Evolutionary conservation across 345 rosid genomes (phyloP).

Genomic region (Rhodamnia argentea): DNA sequence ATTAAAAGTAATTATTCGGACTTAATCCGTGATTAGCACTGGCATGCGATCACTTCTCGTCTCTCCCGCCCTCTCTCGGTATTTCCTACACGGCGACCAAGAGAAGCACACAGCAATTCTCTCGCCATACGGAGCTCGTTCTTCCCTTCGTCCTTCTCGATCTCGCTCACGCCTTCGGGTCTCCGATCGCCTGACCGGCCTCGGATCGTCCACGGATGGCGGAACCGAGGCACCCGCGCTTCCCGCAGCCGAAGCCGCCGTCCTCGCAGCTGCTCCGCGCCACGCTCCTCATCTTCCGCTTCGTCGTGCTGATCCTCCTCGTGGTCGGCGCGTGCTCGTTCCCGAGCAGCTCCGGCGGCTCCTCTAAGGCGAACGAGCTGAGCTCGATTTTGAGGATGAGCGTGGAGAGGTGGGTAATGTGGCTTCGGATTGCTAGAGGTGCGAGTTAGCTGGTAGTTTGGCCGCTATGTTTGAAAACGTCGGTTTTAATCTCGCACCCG

Average conservation of each 20-base stretch:
- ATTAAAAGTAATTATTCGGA: too few species aligned
- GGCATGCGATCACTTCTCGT: too few species aligned
- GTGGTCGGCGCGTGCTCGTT: slow-evolving; percentile 59
- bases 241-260: slow-evolving; percentile 48
- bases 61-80: not conserved
- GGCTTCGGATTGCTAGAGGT: not conserved
- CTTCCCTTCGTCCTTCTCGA: not conserved
- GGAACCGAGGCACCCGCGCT: slow-evolving; percentile 51
- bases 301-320: slow-evolving; percentile 61
- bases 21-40: too few species aligned
- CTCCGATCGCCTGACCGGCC: not conserved
- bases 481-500: not conserved
- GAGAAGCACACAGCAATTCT: not conserved
- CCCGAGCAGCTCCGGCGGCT: slow-evolving; percentile 40
- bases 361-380: slow-evolving; percentile 61
- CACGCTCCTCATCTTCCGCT: slow-evolving; percentile 43
- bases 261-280: slow-evolving; percentile 42
- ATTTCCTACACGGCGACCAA: not conserved
- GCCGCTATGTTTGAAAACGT: not conserved
- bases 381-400: slow-evolving; percentile 31
- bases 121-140: not conserved
- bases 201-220: slow-evolving; percentile 19
- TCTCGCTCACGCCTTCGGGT: not conserved
- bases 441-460: not conserved
- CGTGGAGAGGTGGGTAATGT: slow-evolving; percentile 18